phyloP scores from a whole-genome alignment of 345 rosid genomes.

The thale cress (Arabidopsis thaliana) region DNA sequence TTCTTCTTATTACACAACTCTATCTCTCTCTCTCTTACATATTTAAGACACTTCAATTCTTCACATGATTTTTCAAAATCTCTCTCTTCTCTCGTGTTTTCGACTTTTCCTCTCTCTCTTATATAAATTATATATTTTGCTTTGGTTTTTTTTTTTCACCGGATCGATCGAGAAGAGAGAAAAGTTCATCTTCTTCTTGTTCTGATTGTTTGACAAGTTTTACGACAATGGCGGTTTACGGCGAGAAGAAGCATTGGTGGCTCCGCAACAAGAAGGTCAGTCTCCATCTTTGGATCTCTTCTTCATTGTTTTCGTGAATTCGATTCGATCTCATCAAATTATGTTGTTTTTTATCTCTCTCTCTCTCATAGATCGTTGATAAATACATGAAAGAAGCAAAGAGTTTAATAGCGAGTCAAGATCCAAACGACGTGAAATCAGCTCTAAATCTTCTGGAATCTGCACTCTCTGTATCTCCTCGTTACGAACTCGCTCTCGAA shows the following conservation, averaged over 20 bases:
- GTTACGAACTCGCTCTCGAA: slow-evolving; percentile 59
- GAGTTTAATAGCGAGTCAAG: slow-evolving; percentile 66
- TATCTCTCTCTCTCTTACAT: slow-evolving; percentile 21
- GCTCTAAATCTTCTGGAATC: slow-evolving; percentile 80
- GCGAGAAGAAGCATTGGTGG: slow-evolving; percentile 52
- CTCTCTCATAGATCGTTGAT: slow-evolving; percentile 60
- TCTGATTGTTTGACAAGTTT: slow-evolving; percentile 28
- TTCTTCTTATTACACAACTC: slow-evolving; percentile 24
- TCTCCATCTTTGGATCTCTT: slow-evolving; percentile 7
- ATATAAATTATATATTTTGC: neutral
- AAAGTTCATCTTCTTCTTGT: slow-evolving; percentile 7
- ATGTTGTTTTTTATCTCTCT: neutral
- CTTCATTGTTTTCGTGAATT: neutral
- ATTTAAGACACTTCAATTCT: slow-evolving; percentile 48
- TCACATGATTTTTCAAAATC: slow-evolving; percentile 31
- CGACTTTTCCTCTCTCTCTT: slow-evolving; percentile 15
- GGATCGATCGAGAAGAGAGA: slow-evolving; percentile 39
- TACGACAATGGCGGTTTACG: slow-evolving; percentile 43
- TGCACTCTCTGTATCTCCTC: slow-evolving; percentile 61
- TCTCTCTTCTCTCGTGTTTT: slow-evolving; percentile 34
- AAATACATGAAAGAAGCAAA: slow-evolving; percentile 82
- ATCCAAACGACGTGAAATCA: slow-evolving; percentile 60
- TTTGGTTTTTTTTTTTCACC: slow-evolving; percentile 2
- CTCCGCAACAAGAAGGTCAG: slow-evolving; percentile 46
- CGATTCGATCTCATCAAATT: slow-evolving; percentile 24